Base-by-base conservation (phyloP, 306 rosid genomes). In the Cicer judaicum region DNA sequence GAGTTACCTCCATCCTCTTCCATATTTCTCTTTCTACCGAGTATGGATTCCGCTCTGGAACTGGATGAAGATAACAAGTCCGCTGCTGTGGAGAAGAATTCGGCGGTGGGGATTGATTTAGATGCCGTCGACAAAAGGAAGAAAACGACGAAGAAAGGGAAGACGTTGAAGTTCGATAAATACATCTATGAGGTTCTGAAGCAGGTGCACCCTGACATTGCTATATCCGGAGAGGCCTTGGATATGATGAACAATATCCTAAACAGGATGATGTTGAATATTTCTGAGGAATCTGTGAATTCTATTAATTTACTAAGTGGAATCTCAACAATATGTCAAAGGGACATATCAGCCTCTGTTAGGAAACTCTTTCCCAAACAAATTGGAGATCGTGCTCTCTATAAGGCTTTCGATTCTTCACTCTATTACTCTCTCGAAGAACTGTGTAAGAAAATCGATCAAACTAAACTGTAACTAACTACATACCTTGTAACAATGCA, bases 21-120 rank as follows among this genome's bases (percentile, higher is more conserved):
- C 29, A 0, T 24, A 24, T 24, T 2, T 24, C 29, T 24, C 29
- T 24, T 24, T 24, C 29, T 24, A 24, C 29, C 0, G 3, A 2
- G 29, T 24, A 24, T 24, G 3, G 29, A 24, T 24, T 19, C 21
- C 21, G 1, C 21, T 19, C 1, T 19, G 21, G 21, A 19, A 19
- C 21, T 19, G 99, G 99, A 72, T 48, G 88, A 70, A 94, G 96
- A 80, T 92, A 16, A 16, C 18, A 19, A 19, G 21, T 3, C 29
- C 34, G 34, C 34, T 3, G 34, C 34, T 3, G 34, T 3, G 34
- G 34, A 29, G 34, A 29, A 29, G 34, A 29, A 29, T 29, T 29
- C 34, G 34, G 3, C 34, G 34, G 34, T 29, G 34, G 34, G 34
- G 34, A 29, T 29, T 5, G 0, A 29, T 19, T 1, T 19, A 19